Evolutionary conservation across 345 rosid genomes (phyloP).

Genomic region (Salix viminalis): DNA sequence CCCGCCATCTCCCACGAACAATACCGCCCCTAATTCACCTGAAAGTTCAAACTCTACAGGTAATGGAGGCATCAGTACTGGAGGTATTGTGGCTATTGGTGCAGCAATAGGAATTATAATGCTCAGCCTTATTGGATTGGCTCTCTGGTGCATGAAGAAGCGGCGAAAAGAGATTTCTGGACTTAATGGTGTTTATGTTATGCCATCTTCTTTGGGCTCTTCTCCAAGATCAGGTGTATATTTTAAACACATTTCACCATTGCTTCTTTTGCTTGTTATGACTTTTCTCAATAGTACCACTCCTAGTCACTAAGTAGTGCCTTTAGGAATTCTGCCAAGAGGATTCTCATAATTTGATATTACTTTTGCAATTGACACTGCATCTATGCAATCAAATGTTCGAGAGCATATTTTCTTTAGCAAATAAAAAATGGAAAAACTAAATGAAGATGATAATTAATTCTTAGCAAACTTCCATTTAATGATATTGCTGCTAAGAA

Average conservation of each 20-base stretch:
- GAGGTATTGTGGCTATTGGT: slow-evolving; percentile 48
- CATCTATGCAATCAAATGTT: neutral
- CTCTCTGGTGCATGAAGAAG: slow-evolving; percentile 56
- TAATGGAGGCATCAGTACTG: slow-evolving; percentile 33
- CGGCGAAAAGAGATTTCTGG: slow-evolving; percentile 43
- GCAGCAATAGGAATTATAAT: slow-evolving; percentile 47
- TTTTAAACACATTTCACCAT: neutral
- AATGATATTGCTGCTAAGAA: slow-evolving; percentile 3
- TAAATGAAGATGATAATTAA: neutral
- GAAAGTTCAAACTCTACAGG: slow-evolving; percentile 26
- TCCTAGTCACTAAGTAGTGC: neutral
- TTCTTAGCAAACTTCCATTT: neutral
- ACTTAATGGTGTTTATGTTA: slow-evolving; percentile 51
- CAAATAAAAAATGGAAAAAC: neutral
- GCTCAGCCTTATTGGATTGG: slow-evolving; percentile 51
- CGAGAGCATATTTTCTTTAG: neutral
- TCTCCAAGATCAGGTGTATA: slow-evolving; percentile 63
- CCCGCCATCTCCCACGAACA: slow-evolving; percentile 26
- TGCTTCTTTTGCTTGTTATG: slow-evolving; percentile 3
- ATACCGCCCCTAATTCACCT: slow-evolving; percentile 28
- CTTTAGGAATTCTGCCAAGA: neutral
- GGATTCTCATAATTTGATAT: neutral
- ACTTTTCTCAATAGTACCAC: neutral
- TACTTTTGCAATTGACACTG: neutral
- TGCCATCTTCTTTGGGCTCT: slow-evolving; percentile 60